Evolutionary conservation across 1,284 basidiomycete genomes (phyloP).

Genomic region (Ustilago loliicola): DNA sequence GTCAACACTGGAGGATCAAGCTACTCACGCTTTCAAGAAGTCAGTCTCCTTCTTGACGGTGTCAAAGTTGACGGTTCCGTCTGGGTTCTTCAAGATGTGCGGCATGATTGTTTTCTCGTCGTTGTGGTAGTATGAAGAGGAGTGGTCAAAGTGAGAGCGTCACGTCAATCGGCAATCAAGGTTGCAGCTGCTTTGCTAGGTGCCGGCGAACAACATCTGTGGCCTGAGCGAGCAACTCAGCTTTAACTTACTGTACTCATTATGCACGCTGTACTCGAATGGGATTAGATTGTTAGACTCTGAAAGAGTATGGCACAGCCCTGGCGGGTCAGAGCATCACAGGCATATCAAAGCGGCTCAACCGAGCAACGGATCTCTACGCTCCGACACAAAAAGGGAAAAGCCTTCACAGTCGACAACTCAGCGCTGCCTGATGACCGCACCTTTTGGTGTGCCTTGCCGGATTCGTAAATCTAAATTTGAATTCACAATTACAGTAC

Average conservation of each 20-base stretch:
- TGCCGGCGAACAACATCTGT: neutral
- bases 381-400: constrained; percentile 18
- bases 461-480: constrained; percentile 23
- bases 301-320: neutral
- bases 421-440: constrained; percentile 36
- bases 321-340: neutral
- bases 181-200: neutral
- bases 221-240: neutral
- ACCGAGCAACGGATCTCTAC: constrained; percentile 24
- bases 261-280: too few relatives aligned
- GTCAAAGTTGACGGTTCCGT: constrained; percentile 57
- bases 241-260: too few relatives aligned
- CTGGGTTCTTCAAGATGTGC: constrained; percentile 46
- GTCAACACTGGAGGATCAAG: neutral
- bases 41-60: constrained; percentile 45
- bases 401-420: constrained; percentile 26
- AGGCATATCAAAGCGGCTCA: neutral
- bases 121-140: constrained; percentile 7
- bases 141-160: neutral
- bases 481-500: too few relatives aligned
- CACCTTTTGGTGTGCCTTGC: constrained; percentile 21
- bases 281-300: neutral
- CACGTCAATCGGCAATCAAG: constrained; percentile 1
- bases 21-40: constrained; percentile 49
- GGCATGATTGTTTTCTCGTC: constrained; percentile 24